Conservation (phyloP, 2,329 filamentous ascomycete genomes). For the Pezicula carpinea region DNA sequence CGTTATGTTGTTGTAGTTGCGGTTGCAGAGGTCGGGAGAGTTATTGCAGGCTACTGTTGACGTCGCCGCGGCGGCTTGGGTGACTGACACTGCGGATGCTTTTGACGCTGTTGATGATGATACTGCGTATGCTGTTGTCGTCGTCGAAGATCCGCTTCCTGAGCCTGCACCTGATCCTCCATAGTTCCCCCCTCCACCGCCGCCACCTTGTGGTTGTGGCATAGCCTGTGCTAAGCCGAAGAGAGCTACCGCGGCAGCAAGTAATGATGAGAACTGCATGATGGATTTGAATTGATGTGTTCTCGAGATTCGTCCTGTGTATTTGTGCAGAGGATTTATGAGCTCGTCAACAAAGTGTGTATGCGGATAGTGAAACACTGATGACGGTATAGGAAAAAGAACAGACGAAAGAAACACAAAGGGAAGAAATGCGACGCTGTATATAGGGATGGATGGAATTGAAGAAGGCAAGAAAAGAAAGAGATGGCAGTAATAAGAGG, state of each 20-base stretch:
- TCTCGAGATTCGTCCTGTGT: no score
- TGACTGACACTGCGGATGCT: constrained; percentile 7
- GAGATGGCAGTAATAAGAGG: neutral
- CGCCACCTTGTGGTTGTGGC: constrained; percentile 14
- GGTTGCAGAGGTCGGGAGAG: constrained; percentile 67
- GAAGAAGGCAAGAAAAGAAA: neutral
- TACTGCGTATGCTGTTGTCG: constrained; percentile 3
- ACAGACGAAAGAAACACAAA: neutral
- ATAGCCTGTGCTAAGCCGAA: constrained; percentile 20
- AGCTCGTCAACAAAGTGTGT: no score
- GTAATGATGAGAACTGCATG: constrained; percentile 9
- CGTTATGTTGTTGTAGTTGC: constrained; percentile 70
- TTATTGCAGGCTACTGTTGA: constrained; percentile 62
- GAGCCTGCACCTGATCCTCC: neutral
- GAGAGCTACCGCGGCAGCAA: constrained; percentile 17
- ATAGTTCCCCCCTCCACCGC: constrained; percentile 1
- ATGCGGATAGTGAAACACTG: neutral
- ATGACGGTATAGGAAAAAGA: neutral
- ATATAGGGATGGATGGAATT: neutral
- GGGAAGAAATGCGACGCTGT: neutral
- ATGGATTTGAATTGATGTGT: no score
- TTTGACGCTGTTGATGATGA: constrained; percentile 8
- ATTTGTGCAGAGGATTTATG: no score
- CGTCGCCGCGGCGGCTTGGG: constrained; percentile 18
- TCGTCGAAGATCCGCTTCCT: neutral